A percentile compares a stretch with the other conserved stretches of the same genome.
Conservation (phyloP, 1,284 basidiomycete genomes). For the Papiliotrema laurentii region DNA sequence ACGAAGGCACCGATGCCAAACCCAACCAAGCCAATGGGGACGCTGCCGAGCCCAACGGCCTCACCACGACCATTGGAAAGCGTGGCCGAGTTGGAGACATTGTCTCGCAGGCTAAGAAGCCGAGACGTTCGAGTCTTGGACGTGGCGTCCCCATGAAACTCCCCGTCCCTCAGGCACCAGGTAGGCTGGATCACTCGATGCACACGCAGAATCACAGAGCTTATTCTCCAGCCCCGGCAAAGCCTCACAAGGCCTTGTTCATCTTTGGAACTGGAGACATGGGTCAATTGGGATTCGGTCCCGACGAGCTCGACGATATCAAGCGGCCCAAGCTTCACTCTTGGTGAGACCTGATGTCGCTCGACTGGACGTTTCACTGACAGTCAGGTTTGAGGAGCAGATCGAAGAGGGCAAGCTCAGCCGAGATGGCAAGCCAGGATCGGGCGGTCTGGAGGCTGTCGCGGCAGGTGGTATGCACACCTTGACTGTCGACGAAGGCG, state of each 20-base stretch:
- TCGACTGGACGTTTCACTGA: not conserved
- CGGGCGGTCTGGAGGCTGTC: conserved; percentile 64
- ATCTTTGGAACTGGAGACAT: conserved; percentile 80
- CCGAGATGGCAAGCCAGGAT: conserved; percentile 52
- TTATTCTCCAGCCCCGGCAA: conserved; percentile 13
- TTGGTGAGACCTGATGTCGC: conserved; percentile 30
- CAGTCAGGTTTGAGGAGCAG: conserved; percentile 44
- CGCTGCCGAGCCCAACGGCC: not conserved
- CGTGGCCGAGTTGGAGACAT: conserved; percentile 22
- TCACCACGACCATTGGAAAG: conserved; percentile 5
- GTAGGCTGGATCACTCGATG: conserved; percentile 13
- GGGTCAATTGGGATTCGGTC: conserved; percentile 80
- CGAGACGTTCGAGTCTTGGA: conserved; percentile 16
- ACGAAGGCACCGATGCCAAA: conserved; percentile 6
- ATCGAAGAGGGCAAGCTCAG: conserved; percentile 43
- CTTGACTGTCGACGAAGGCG: conserved; percentile 75
- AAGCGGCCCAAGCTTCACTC: conserved; percentile 63
- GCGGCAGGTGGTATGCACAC: conserved; percentile 80
- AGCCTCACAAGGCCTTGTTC: conserved; percentile 54
- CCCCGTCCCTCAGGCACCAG: conserved; percentile 25
- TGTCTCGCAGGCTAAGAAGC: conserved; percentile 18
- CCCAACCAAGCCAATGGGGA: not conserved
- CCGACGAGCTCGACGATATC: conserved; percentile 62
- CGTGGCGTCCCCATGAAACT: conserved; percentile 19
- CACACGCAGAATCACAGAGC: not conserved